phyloP scores from a whole-genome alignment of 352 stramenopile genomes.

The Phytophthora cajani region DNA sequence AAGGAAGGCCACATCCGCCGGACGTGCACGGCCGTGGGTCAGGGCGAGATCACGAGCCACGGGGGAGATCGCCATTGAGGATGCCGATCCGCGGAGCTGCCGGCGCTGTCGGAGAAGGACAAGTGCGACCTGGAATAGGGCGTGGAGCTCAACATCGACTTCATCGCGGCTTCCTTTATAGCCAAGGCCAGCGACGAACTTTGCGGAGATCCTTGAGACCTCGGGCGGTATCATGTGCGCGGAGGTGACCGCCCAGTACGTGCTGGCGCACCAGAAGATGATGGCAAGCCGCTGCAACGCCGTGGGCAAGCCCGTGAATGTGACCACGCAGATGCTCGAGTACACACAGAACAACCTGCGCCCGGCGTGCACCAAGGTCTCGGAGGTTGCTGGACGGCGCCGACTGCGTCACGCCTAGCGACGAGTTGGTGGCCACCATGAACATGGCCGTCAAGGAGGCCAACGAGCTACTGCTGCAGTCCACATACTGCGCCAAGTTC shows the following conservation, averaged over 20 bases:
- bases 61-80: constrained; percentile 94
- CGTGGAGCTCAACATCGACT: constrained; percentile 96
- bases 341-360: constrained; percentile 89
- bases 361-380: constrained; percentile 85
- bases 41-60: constrained; percentile 85
- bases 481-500: constrained; percentile 60
- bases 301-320: constrained; percentile 88
- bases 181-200: constrained; percentile 97
- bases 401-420: constrained; percentile 89
- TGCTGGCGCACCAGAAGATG: constrained; percentile 90
- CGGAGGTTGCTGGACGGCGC: constrained; percentile 89
- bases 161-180: constrained; percentile 98
- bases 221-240: constrained; percentile 97
- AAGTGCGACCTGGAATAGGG: constrained; percentile 95
- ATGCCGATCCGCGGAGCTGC: constrained; percentile 94
- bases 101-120: constrained; percentile 98
- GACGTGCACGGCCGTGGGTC: constrained; percentile 72
- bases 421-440: constrained; percentile 91
- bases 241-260: constrained; percentile 87
- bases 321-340: constrained; percentile 92
- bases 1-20: constrained; percentile 89
- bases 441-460: constrained; percentile 93
- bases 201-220: constrained; percentile 95
- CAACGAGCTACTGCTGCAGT: constrained; percentile 74
- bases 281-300: constrained; percentile 88